These are phyloP conservation scores for Pyricularia sp. DNA, from an alignment of 2,329 filamentous ascomycete genomes.

Conservation along the genomic window DNA sequence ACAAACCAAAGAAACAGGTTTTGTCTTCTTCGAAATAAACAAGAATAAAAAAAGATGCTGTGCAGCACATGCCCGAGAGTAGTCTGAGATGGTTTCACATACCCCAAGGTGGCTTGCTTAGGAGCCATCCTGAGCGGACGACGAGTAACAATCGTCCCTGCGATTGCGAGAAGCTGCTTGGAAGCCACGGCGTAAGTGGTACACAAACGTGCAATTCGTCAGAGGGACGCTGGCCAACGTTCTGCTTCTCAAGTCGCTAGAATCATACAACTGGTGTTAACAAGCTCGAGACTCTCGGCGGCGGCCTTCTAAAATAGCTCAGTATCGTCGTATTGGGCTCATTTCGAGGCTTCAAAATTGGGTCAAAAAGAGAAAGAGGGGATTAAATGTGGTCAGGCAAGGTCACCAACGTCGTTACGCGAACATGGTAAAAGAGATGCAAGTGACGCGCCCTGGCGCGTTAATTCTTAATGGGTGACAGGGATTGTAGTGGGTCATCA, in stretches of 20 bases:
- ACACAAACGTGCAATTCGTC: not conserved
- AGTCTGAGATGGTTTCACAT: conserved; percentile 62
- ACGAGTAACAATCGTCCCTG: conserved; percentile 8
- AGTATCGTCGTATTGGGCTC: not conserved
- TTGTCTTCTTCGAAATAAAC: not conserved
- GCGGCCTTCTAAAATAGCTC: not conserved
- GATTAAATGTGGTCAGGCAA: not conserved
- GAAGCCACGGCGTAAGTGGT: conserved; percentile 8
- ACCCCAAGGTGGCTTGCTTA: conserved; percentile 80
- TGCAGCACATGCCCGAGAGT: conserved; percentile 52
- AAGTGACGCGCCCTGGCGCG: not conserved
- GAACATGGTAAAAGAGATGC: not conserved
- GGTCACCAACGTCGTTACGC: not conserved
- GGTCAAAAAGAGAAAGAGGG: not conserved
- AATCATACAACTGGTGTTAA: not conserved
- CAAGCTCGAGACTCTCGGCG: not conserved
- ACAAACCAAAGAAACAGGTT: not conserved
- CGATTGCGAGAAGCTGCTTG: conserved; percentile 10
- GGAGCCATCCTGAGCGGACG: conserved; percentile 21
- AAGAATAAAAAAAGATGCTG: not conserved
- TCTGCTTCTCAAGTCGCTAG: not conserved
- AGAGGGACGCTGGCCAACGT: not conserved
- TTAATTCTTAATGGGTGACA: not conserved
- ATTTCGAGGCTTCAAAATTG: not conserved
- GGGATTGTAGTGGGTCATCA: not conserved